Conservation (phyloP, 257 asterid genomes). For the Scutellaria barbata region DNA sequence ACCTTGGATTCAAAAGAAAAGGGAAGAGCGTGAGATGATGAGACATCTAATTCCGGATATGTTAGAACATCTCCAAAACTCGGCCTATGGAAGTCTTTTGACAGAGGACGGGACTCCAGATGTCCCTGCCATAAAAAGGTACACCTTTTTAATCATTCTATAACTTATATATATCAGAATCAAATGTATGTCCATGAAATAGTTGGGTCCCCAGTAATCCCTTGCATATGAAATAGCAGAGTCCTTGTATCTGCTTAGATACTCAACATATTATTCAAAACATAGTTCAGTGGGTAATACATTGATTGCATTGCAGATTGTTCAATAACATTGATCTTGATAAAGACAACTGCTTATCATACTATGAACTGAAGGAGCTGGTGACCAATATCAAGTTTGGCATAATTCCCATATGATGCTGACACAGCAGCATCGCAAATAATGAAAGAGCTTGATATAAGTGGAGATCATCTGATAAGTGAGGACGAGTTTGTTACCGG, state of each 20-base stretch:
- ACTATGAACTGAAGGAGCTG: conserved; percentile 47
- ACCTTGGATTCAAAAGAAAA: conserved; percentile 65
- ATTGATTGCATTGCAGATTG: conserved; percentile 44
- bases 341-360: conserved; percentile 49
- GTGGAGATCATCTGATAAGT: conserved; percentile 44
- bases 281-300: not conserved
- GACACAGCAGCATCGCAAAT: conserved; percentile 51
- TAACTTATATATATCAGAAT: not conserved
- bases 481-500: conserved; percentile 58
- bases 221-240: too few species aligned
- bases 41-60: conserved; percentile 51
- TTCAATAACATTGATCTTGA: conserved; percentile 52
- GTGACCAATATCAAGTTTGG: conserved; percentile 48
- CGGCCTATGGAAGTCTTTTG: conserved; percentile 46
- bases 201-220: not conserved
- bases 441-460: conserved; percentile 55
- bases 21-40: conserved; percentile 61
- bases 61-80: conserved; percentile 42
- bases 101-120: conserved; percentile 55
- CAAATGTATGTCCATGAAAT: not conserved
- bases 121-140: conserved; percentile 56
- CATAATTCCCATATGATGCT: conserved; percentile 34
- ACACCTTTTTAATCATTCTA: not conserved
- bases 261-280: too few species aligned
- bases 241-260: too few species aligned